phyloP scores from a whole-genome alignment of 768 basidiomycete species.

The Mycena pura region DNA sequence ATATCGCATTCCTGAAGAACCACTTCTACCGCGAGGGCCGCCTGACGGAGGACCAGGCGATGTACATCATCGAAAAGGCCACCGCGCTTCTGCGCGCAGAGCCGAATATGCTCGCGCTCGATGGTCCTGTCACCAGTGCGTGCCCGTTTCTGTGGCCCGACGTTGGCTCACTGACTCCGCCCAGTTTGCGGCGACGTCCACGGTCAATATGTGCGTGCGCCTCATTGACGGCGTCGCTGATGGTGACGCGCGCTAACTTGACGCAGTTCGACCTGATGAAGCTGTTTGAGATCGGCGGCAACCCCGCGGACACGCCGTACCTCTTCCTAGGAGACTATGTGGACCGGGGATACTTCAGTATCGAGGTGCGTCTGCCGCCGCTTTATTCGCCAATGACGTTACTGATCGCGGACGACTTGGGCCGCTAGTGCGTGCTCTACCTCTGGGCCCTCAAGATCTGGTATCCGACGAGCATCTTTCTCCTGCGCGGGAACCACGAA shows the following conservation, averaged over 20 bases:
- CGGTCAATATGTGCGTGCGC: conserved; percentile 93
- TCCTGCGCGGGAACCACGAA: conserved; percentile 98
- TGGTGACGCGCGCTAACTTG: background rate
- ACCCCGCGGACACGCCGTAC: conserved; percentile 91
- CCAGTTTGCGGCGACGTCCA: conserved; percentile 98
- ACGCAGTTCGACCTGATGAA: conserved; percentile 92
- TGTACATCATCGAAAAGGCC: conserved; percentile 90
- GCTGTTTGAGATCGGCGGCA: conserved; percentile 92
- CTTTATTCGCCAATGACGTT: background rate
- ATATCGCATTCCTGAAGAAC: conserved; percentile 96
- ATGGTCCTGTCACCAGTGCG: conserved; percentile 97
- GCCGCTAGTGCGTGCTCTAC: conserved; percentile 89
- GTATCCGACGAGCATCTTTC: conserved; percentile 96
- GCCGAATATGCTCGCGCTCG: conserved; percentile 90
- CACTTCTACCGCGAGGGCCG: conserved; percentile 98
- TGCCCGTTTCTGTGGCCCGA: conserved; percentile 4
- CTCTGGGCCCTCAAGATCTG: conserved; percentile 99
- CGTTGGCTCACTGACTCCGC: background rate
- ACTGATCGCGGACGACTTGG: background rate
- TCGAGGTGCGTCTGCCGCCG: conserved; percentile 63
- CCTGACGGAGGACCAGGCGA: conserved; percentile 91
- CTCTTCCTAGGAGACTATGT: conserved; percentile 94
- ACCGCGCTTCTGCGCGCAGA: conserved; percentile 83
- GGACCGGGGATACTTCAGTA: conserved; percentile 92
- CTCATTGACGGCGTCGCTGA: background rate